Conservation (phyloP, 2,329 filamentous ascomycete species). For the Phyllosticta citrichinensis region DNA sequence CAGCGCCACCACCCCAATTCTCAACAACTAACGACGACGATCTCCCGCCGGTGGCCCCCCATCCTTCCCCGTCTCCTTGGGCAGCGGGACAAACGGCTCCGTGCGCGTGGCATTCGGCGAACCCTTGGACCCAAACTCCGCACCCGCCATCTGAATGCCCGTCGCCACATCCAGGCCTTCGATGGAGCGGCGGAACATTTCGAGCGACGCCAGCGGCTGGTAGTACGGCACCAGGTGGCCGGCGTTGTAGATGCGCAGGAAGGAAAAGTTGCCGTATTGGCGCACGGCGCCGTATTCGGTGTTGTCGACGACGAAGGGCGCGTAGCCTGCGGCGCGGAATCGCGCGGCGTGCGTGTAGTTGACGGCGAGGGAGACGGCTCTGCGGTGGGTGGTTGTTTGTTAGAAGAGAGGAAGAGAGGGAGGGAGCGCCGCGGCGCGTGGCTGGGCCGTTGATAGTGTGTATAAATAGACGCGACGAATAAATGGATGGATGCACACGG, state of each 20-base stretch:
- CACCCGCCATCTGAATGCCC: not conserved
- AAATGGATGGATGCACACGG: slow-evolving; percentile 39
- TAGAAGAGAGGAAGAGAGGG: not conserved
- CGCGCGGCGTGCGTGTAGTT: slow-evolving; percentile 14
- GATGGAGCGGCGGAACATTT: slow-evolving; percentile 2
- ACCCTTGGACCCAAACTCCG: slow-evolving; percentile 1
- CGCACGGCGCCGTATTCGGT: slow-evolving; percentile 54
- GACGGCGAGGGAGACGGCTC: slow-evolving; percentile 36
- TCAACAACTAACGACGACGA: no score
- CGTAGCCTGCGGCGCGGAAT: slow-evolving; percentile 61
- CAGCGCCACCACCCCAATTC: no score
- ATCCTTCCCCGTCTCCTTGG: slow-evolving; percentile 1
- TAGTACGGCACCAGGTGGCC: slow-evolving; percentile 39
- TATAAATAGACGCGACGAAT: no score
- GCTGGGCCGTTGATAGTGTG: not conserved
- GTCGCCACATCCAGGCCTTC: not conserved
- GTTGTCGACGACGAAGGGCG: slow-evolving; percentile 60
- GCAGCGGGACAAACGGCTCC: slow-evolving; percentile 7
- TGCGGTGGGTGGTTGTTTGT: not conserved
- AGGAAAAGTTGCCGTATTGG: slow-evolving; percentile 60
- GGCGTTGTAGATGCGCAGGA: slow-evolving; percentile 42
- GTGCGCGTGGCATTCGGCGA: slow-evolving; percentile 2
- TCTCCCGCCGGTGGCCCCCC: not conserved
- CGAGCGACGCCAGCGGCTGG: slow-evolving; percentile 5
- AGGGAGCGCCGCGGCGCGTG: not conserved